Conservation (phyloP, 2,329 filamentous ascomycete genomes). For the Trichoderma endophyticum region DNA sequence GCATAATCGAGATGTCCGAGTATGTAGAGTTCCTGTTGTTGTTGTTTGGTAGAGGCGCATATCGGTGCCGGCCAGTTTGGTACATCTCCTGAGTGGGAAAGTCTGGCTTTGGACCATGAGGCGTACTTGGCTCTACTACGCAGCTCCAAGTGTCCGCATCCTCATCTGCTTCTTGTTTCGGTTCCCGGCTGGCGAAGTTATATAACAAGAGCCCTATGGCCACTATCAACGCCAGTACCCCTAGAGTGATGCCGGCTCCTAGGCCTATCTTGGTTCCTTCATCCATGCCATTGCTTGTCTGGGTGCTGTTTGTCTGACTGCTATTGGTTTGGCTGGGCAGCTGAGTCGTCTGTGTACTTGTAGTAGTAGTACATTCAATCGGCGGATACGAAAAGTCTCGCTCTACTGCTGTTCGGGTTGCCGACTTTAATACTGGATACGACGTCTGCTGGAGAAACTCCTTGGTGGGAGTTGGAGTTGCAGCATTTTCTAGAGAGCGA, state of each 20-base stretch:
- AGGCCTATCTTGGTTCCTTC: slow-evolving; percentile 1
- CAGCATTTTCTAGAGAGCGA: background rate
- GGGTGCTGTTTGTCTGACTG: background rate
- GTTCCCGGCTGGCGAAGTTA: background rate
- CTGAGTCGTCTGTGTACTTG: background rate
- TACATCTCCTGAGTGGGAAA: background rate
- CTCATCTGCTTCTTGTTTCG: background rate
- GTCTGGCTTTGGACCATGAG: background rate
- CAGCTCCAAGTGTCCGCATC: background rate
- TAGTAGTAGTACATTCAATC: background rate
- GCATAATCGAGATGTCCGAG: background rate
- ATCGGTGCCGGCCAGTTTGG: background rate
- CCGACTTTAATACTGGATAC: background rate
- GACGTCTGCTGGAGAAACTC: background rate
- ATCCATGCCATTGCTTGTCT: background rate
- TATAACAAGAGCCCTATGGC: background rate
- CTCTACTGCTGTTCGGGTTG: background rate
- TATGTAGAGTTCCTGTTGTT: background rate
- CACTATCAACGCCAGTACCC: background rate
- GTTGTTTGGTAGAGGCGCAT: background rate
- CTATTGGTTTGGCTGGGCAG: background rate
- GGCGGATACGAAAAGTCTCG: background rate
- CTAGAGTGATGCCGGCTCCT: slow-evolving; percentile 4
- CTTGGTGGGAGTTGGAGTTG: background rate
- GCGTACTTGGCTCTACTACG: background rate